A percentile compares a stretch with the other conserved stretches of the same genome.
These are phyloP conservation scores for Vitis rupestris DNA, from an alignment of 164 flowering plant species.

Conservation along the genomic window DNA sequence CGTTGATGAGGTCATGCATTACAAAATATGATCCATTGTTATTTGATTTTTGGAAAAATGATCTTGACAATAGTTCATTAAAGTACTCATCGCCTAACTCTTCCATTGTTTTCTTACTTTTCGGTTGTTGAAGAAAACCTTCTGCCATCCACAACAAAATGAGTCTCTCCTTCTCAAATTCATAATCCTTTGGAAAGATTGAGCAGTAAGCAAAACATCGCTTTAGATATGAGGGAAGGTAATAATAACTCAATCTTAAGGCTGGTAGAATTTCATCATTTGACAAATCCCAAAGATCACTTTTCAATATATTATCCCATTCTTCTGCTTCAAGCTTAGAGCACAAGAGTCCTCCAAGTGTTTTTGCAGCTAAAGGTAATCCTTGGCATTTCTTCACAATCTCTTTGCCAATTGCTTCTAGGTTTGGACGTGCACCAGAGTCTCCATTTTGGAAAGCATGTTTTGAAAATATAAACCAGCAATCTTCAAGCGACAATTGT, in stretches of 20 bases:
- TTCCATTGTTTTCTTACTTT: neutral
- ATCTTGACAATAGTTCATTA: neutral
- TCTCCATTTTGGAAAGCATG: neutral
- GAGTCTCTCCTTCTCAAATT: neutral
- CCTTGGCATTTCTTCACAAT: slow-evolving; percentile 2
- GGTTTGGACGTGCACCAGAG: neutral
- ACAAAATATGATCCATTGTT: too few species aligned
- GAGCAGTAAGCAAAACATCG: too few species aligned
- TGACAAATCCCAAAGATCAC: neutral
- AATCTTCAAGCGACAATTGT: neutral
- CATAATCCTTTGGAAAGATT: too few species aligned
- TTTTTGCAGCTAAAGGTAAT: slow-evolving; percentile 1
- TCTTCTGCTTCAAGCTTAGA: neutral
- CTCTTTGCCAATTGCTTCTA: neutral
- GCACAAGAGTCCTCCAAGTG: slow-evolving; percentile 1
- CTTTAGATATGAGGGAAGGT: too few species aligned
- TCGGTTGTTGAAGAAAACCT: neutral
- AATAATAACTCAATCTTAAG: too few species aligned
- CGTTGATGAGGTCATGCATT: too few species aligned
- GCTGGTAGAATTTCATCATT: too few species aligned
- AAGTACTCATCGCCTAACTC: neutral
- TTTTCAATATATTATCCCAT: neutral
- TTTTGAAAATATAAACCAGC: neutral
- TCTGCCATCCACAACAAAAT: slow-evolving; percentile 4
- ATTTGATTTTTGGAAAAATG: too few species aligned